phyloP scores from a whole-genome alignment of 2,329 filamentous ascomycete genomes.

The Trichoderma koningiopsis region DNA sequence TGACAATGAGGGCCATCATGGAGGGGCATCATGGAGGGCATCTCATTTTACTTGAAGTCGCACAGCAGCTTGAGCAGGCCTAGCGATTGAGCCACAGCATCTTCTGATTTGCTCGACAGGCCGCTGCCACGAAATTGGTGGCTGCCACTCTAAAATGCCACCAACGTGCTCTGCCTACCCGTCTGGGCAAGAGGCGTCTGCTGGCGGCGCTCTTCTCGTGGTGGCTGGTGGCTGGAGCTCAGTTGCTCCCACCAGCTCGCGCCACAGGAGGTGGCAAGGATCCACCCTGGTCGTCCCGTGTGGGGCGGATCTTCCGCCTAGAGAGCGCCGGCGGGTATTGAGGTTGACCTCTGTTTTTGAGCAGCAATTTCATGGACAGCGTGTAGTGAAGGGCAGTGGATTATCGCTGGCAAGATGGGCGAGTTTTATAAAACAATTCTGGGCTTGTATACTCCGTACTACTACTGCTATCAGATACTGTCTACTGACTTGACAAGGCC shows the following conservation, averaged over 20 bases:
- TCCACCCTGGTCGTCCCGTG: slow-evolving; percentile 24
- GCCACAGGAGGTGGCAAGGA: slow-evolving; percentile 33
- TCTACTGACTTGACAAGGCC: background rate
- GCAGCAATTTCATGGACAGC: background rate
- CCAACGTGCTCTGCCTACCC: background rate
- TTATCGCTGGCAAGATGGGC: background rate
- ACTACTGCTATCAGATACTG: too few species aligned
- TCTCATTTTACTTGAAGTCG: background rate
- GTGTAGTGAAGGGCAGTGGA: background rate
- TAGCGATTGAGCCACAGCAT: background rate
- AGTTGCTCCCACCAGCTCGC: slow-evolving; percentile 28
- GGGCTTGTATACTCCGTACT: background rate
- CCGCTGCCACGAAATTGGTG: background rate
- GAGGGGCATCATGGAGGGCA: background rate
- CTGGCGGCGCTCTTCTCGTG: background rate
- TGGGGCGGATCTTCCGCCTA: slow-evolving; percentile 21
- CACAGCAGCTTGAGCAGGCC: background rate
- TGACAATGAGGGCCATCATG: background rate
- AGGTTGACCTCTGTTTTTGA: background rate
- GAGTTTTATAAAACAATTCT: background rate
- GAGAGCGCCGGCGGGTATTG: slow-evolving; percentile 9
- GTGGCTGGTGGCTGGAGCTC: slow-evolving; percentile 31
- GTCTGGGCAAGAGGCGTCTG: background rate
- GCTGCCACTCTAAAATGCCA: background rate
- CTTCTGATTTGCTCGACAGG: background rate